phyloP scores from a whole-genome alignment of 2,329 filamentous ascomycete genomes.

The Byssoonygena ceratinophila region DNA sequence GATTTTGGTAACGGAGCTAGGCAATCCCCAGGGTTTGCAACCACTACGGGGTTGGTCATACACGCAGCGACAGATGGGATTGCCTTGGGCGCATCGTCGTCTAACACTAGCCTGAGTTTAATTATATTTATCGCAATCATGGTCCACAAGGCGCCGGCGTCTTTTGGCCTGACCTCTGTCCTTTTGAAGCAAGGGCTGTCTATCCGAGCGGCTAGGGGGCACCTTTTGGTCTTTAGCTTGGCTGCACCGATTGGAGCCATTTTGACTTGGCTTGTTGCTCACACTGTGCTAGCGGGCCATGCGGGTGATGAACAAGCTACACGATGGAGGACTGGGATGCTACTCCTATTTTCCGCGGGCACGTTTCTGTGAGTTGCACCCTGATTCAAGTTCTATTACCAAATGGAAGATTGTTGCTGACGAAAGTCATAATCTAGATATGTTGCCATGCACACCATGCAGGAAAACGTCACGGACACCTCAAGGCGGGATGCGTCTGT shows the following conservation, averaged over 20 bases:
- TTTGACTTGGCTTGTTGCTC: constrained; percentile 68
- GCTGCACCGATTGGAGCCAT: constrained; percentile 81
- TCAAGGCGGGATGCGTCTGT: constrained; percentile 25
- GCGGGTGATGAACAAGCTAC: constrained; percentile 48
- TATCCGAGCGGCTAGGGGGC: constrained; percentile 71
- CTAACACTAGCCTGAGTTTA: constrained; percentile 67
- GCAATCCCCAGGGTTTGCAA: constrained; percentile 50
- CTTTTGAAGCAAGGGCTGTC: constrained; percentile 82
- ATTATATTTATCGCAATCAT: constrained; percentile 95
- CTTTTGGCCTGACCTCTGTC: constrained; percentile 85
- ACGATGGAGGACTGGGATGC: constrained; percentile 82
- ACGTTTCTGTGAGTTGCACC: constrained; percentile 69
- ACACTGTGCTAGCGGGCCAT: constrained; percentile 51
- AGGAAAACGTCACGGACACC: constrained; percentile 48
- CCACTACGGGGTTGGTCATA: constrained; percentile 88
- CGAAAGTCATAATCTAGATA: constrained; percentile 48
- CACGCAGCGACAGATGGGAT: constrained; percentile 93
- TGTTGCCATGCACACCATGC: constrained; percentile 97
- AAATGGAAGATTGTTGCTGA: not conserved
- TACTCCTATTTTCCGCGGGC: constrained; percentile 87
- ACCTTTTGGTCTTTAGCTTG: constrained; percentile 82
- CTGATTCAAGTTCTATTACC: not conserved
- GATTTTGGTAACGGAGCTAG: constrained; percentile 23
- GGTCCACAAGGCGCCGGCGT: constrained; percentile 92
- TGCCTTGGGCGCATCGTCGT: constrained; percentile 81